Base-by-base conservation (phyloP, 768 basidiomycete species). In the Serendipita sp. region DNA sequence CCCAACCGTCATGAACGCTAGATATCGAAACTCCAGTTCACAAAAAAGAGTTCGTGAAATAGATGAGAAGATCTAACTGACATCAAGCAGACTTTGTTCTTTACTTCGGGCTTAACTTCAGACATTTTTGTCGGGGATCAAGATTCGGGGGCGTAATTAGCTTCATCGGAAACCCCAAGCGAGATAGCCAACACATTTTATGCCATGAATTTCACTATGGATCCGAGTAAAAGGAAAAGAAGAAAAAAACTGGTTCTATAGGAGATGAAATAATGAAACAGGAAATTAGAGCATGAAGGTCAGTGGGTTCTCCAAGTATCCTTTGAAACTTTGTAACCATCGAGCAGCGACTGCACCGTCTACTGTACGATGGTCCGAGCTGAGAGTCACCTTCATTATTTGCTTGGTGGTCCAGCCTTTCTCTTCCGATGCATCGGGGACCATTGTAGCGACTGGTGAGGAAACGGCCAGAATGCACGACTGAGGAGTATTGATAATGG, bases 401-500 rank as follows among this genome's bases (percentile, higher is more conserved):
- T 92, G 86, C 16, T 82, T 82, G 18, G 85, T 86, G 82, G 92
- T 97, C 81, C 95, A 99, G 45, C 95, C 96, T 72, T 88, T 92
- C 73, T 92, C 92, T 69, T 89, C 86, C 71, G 91, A 87, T 0
- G 87, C 83, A 28, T 91, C 92, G 38, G 90, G 87, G 18, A 93
- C 85, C 15, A 98, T 77, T 63, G 86, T 88, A n/a, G 89, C 81
- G 73, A 85, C 81, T 16, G 92, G 92, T 18, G 86, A 81, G 41
- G 96, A 94, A 70, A 98, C 84, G 51, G 96, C 96, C 67, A 99
- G 86, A 71, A 98, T 99, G 76, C 94, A 97, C 54, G 92, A 90
- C 76, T 98, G 96, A 30, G 96, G 96, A 13, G 89, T 85, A 80
- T 99, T 99, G 83, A 99, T 95, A 78, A 99, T 98, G 54, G 96